Percentiles rank a stretch among this genome's conserved stretches.
These are phyloP conservation scores for Aspergillus brasiliensis DNA, from an alignment of 2,329 filamentous ascomycete genomes.

Conservation along the genomic window DNA sequence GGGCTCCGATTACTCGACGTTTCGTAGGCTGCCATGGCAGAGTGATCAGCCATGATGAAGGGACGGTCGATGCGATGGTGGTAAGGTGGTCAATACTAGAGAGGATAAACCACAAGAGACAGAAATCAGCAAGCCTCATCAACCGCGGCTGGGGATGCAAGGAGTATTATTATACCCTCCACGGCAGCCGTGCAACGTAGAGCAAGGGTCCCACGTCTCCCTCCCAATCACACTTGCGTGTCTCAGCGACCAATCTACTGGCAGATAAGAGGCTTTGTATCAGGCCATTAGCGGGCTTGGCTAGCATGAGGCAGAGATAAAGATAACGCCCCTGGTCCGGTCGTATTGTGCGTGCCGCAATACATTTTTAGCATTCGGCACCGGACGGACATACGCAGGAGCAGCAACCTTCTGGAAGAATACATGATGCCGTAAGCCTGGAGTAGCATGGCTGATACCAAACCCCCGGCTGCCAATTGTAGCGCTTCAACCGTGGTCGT, in stretches of 20 bases:
- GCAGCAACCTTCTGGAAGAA: background rate
- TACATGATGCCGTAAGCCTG: background rate
- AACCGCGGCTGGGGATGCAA: background rate
- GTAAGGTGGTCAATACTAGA: background rate
- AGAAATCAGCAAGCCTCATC: background rate
- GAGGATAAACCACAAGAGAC: background rate
- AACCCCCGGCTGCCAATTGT: background rate
- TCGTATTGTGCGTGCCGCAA: background rate
- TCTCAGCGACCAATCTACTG: background rate
- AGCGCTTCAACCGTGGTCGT: background rate
- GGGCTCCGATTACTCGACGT: background rate
- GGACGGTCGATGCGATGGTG: background rate
- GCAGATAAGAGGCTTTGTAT: background rate
- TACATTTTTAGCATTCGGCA: background rate
- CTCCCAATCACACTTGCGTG: background rate
- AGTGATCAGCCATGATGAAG: background rate
- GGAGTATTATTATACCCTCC: background rate
- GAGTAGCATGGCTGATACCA: background rate
- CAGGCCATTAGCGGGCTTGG: conserved; percentile 1
- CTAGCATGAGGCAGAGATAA: background rate
- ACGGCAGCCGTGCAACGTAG: background rate
- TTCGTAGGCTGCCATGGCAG: background rate
- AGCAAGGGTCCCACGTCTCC: background rate
- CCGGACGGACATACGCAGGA: background rate
- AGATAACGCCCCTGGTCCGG: background rate